Conservation (phyloP, 1,284 basidiomycete genomes). For the Ceratobasidium theobromae region DNA sequence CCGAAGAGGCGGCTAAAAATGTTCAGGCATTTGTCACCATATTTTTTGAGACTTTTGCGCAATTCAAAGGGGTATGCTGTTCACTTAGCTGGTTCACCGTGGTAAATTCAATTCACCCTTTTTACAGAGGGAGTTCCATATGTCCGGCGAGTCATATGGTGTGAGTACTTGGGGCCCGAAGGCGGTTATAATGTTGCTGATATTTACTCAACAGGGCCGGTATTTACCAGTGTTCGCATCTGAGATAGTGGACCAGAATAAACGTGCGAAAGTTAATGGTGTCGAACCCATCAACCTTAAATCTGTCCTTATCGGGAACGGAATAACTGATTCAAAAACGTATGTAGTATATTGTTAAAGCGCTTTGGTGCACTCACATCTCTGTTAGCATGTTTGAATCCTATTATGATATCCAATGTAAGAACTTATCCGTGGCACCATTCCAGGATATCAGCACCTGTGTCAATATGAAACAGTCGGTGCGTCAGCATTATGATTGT, state of each 20-base stretch:
- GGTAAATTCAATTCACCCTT: neutral
- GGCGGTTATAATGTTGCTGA: neutral
- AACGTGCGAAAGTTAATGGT: constrained; percentile 56
- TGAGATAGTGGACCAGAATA: constrained; percentile 78
- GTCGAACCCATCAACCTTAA: constrained; percentile 74
- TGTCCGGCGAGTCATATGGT: constrained; percentile 70
- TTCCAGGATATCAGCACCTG: constrained; percentile 56
- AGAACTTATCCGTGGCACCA: constrained; percentile 45
- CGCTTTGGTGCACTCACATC: neutral
- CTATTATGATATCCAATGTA: constrained; percentile 46
- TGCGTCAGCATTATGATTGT: constrained; percentile 37
- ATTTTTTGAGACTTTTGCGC: constrained; percentile 70
- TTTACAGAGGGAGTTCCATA: constrained; percentile 55
- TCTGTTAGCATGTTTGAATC: constrained; percentile 39
- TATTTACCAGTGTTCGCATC: constrained; percentile 84
- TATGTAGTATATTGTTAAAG: neutral
- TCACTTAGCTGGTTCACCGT: neutral
- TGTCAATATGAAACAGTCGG: constrained; percentile 53
- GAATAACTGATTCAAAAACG: constrained; percentile 46
- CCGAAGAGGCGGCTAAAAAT: constrained; percentile 72
- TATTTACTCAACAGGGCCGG: constrained; percentile 48
- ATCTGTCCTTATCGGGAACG: constrained; percentile 76
- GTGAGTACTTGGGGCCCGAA: constrained; percentile 45
- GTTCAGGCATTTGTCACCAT: constrained; percentile 70
- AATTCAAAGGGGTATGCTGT: constrained; percentile 34